These are phyloP conservation scores for Thelonectria discophora DNA, from an alignment of 2,329 filamentous ascomycete species.

Conservation along the genomic window DNA sequence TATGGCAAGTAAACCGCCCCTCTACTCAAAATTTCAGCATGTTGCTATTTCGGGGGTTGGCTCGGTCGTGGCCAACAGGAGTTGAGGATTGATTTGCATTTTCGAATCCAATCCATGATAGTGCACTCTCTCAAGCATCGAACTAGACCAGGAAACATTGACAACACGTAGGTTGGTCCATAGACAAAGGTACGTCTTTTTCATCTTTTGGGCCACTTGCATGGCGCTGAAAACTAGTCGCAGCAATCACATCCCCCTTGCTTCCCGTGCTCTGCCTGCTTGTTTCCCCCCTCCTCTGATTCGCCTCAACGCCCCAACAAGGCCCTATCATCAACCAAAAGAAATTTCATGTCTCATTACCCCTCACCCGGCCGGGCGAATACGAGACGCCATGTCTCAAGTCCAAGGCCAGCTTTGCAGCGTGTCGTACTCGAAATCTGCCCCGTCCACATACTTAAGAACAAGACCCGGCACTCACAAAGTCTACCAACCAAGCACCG, in stretches of 20 bases:
- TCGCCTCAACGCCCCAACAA: not conserved
- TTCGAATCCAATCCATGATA: not conserved
- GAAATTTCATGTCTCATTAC: slow-evolving; percentile 4
- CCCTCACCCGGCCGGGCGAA: not conserved
- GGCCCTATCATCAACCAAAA: not conserved
- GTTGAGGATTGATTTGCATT: not conserved
- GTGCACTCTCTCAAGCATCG: not conserved
- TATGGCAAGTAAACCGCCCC: not conserved
- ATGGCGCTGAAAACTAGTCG: not conserved
- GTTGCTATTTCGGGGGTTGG: not conserved
- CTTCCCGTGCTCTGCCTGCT: not conserved
- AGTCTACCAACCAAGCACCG: not conserved
- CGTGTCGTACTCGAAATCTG: not conserved
- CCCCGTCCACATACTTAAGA: not conserved
- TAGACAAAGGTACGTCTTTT: not conserved
- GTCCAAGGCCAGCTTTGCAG: not conserved
- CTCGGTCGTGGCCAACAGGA: not conserved
- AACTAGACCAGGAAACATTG: not conserved
- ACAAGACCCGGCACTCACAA: not conserved
- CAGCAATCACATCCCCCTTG: not conserved
- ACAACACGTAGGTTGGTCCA: not conserved
- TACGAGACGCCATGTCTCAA: not conserved
- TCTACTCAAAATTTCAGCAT: not conserved
- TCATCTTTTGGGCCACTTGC: not conserved
- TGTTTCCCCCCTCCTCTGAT: not conserved